These are phyloP conservation scores for Vitis labrusca DNA, from an alignment of 164 flowering plant species.

Conservation along the genomic window DNA sequence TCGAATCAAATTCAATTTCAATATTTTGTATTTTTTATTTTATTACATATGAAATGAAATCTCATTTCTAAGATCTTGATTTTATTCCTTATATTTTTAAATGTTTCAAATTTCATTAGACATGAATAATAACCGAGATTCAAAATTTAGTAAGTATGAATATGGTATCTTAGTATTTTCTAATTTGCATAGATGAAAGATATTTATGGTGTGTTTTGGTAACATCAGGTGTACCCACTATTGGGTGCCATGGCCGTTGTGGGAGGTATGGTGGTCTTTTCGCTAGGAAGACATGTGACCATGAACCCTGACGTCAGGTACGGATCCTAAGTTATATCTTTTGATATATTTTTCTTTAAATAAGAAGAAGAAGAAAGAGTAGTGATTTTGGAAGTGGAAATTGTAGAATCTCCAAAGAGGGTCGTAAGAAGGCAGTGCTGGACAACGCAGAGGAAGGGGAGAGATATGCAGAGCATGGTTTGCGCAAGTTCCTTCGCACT, in stretches of 20 bases:
- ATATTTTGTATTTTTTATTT: no score
- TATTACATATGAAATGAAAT: no score
- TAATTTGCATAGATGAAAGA: background rate
- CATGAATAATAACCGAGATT: background rate
- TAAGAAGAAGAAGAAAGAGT: no score
- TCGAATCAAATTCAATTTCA: no score
- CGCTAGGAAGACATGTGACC: conserved; percentile 61
- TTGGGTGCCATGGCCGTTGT: conserved; percentile 78
- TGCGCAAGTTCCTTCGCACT: conserved; percentile 72
- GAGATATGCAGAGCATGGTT: conserved; percentile 63
- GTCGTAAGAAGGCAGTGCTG: conserved; percentile 49
- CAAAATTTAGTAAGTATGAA: background rate
- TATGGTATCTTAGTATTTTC: background rate
- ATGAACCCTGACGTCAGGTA: conserved; percentile 87
- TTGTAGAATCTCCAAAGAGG: conserved; percentile 58
- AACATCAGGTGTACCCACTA: conserved; percentile 66
- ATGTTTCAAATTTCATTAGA: no score
- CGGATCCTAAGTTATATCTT: background rate
- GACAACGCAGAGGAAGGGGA: conserved; percentile 83
- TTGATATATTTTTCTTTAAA: background rate
- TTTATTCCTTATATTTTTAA: no score
- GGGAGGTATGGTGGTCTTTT: conserved; percentile 57
- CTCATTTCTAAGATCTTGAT: no score
- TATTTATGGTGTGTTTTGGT: background rate
- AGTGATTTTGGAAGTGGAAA: no score